A percentile compares a stretch with the other conserved stretches of the same genome.
These are phyloP conservation scores for Aspergillus clavatus DNA, from an alignment of 2,329 filamentous ascomycete genomes.

Conservation along the genomic window DNA sequence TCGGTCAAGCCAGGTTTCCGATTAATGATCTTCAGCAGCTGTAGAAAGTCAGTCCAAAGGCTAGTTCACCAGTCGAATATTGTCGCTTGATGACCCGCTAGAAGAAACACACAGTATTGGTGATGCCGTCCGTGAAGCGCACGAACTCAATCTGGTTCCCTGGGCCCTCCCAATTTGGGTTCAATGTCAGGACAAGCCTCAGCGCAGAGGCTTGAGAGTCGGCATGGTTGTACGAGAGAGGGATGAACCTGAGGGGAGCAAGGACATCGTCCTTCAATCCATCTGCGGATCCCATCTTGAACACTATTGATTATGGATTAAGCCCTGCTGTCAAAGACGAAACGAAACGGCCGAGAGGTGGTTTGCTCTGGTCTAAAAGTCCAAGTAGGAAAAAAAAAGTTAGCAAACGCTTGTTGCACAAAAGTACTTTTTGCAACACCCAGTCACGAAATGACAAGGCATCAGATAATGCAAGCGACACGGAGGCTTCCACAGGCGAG, in stretches of 20 bases:
- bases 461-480: neutral
- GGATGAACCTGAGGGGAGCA: constrained; percentile 51
- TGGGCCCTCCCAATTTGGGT: constrained; percentile 73
- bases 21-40: constrained; percentile 50
- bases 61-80: constrained; percentile 13
- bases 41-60: constrained; percentile 10
- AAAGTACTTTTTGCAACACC: neutral
- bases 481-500: neutral
- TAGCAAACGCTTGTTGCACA: neutral
- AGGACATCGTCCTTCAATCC: constrained; percentile 11
- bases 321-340: neutral
- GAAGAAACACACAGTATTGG: constrained; percentile 66
- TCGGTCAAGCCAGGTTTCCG: constrained; percentile 61
- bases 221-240: constrained; percentile 70
- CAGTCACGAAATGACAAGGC: neutral
- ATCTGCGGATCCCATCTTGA: constrained; percentile 25
- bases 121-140: constrained; percentile 96
- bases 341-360: neutral
- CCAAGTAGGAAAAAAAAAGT: neutral
- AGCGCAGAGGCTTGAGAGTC: constrained; percentile 75
- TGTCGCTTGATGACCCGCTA: neutral
- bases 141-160: constrained; percentile 76
- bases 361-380: neutral
- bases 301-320: neutral
- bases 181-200: constrained; percentile 70